Base-by-base conservation (phyloP, 495 filamentous ascomycete species). In the Evansstolkia leycettana region DNA sequence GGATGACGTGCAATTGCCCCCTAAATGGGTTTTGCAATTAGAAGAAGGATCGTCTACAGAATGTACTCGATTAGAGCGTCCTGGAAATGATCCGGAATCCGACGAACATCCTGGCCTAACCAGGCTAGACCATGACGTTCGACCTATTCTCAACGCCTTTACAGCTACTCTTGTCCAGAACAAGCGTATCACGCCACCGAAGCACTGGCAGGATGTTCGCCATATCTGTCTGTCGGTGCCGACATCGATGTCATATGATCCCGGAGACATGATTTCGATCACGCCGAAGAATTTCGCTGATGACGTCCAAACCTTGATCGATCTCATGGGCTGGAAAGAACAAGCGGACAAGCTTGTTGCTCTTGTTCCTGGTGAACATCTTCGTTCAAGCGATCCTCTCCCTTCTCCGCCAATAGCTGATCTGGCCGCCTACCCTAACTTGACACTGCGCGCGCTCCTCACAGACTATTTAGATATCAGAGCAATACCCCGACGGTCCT, bases 151-250 rank as follows among this genome's bases (percentile, higher is more conserved):
- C 1, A 56, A 60, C 15, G 56, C 65, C 2, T 47, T 67, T 17
- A 47, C 50, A 2, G 58, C 58, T 17, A 65, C 52, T 1, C 42
- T 73, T 5, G 47, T 50, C 0, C 38, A 61, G 15, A 93, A 94
- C 49, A 53, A 56, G n/a, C 72, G 88, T 18, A 48, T 93, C 1
- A 96, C 90, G 0, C 74, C 87, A 2, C 28, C 43, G 5, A 60
- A 54, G 5, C 90, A 99, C 54, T 95, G 85, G 80, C 90, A 99
- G 55, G 92, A 96, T 64, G 90, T 96, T 19, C 78, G 90, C 2
- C 72, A 77, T 33, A 57, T 95, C n/a, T 54, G 51, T 1, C 62
- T 94, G 11, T 62, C 64, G 0, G 51, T 78, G 2, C 40, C 63
- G 0, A 50, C 63, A 7, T 42, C 52, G 1, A 39, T 71, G 10